Evolutionary conservation across 805 yeast species (phyloP).

Genomic region (Candida montana): DNA sequence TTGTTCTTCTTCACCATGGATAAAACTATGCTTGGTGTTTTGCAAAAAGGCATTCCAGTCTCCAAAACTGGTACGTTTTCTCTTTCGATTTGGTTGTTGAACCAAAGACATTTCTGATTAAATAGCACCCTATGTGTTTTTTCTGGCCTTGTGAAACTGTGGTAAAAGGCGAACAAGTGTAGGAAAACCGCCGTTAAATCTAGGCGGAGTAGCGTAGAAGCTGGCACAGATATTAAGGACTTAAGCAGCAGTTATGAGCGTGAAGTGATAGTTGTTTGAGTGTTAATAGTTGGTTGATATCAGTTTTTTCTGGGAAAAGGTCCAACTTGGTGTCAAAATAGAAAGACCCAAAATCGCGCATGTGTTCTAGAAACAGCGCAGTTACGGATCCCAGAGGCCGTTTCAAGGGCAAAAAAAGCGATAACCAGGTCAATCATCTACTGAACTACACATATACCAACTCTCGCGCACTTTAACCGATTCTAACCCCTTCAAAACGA

Average conservation of each 20-base stretch:
- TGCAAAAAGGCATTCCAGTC: slow-evolving; percentile 25
- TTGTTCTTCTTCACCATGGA: slow-evolving; percentile 10
- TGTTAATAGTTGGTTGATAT: too few species aligned
- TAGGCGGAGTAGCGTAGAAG: neutral
- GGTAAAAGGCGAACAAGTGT: neutral
- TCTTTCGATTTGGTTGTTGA: slow-evolving; percentile 28
- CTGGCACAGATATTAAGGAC: neutral
- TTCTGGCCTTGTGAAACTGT: neutral
- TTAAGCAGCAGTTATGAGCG: too few species aligned
- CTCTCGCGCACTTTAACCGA: too few species aligned
- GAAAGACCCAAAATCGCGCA: slow-evolving; percentile 6
- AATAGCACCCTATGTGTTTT: neutral
- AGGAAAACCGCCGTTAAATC: too few species aligned
- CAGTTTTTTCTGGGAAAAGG: neutral
- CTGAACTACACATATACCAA: too few species aligned
- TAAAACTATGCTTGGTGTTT: slow-evolving; percentile 13
- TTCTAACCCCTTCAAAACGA: too few species aligned
- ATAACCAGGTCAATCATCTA: too few species aligned
- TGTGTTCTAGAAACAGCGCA: slow-evolving; percentile 2
- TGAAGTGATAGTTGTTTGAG: too few species aligned
- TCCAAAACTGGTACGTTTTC: slow-evolving; percentile 31
- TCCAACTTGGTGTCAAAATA: slow-evolving; percentile 3
- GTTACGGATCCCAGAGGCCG: neutral
- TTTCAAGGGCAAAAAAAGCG: neutral
- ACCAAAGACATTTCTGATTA: slow-evolving; percentile 20